Evolutionary conservation across 805 yeast species (phyloP).

Genomic region (Danielia reshetovae): DNA sequence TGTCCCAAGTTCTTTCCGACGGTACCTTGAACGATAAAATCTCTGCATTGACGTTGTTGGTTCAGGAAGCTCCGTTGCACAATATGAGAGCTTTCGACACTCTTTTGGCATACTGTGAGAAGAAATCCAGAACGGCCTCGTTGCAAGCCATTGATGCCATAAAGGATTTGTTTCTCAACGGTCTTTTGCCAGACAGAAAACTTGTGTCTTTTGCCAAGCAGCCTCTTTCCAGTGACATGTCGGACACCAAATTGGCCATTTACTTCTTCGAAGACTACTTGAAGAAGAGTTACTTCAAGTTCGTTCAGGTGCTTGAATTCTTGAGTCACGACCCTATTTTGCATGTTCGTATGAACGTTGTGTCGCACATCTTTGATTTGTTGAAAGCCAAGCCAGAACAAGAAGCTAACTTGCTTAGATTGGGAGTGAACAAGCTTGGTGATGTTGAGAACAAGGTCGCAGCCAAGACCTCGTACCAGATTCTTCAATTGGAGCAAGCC

Average conservation of each 20-base stretch:
- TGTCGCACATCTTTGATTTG: slow-evolving; percentile 74
- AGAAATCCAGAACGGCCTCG: slow-evolving; percentile 91
- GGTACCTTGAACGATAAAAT: slow-evolving; percentile 97
- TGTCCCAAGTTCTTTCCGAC: slow-evolving; percentile 78
- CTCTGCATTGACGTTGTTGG: slow-evolving; percentile 85
- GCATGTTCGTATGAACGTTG: slow-evolving; percentile 76
- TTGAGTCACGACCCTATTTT: slow-evolving; percentile 88
- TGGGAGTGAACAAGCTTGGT: slow-evolving; percentile 93
- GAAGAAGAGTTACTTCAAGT: slow-evolving; percentile 69
- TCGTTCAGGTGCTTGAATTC: slow-evolving; percentile 72
- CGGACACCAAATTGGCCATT: slow-evolving; percentile 55
- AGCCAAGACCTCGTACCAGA: slow-evolving; percentile 78
- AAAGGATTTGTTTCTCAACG: slow-evolving; percentile 81
- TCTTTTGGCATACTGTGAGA: slow-evolving; percentile 71
- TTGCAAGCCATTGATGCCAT: slow-evolving; percentile 85
- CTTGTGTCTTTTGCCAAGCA: slow-evolving; percentile 70
- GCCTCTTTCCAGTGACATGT: slow-evolving; percentile 46
- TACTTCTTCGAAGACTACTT: slow-evolving; percentile 88
- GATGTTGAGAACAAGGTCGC: slow-evolving; percentile 88
- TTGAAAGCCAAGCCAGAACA: slow-evolving; percentile 90
- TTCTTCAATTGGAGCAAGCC: slow-evolving; percentile 76
- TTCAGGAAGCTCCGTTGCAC: slow-evolving; percentile 94
- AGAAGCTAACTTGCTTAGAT: slow-evolving; percentile 81
- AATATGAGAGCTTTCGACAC: slow-evolving; percentile 80
- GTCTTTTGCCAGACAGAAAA: slow-evolving; percentile 83